Evolutionary conservation across 768 basidiomycete genomes (phyloP), one percentile per base, ranked within the genome.

Genomic region (Collybia mongolica): DNA sequence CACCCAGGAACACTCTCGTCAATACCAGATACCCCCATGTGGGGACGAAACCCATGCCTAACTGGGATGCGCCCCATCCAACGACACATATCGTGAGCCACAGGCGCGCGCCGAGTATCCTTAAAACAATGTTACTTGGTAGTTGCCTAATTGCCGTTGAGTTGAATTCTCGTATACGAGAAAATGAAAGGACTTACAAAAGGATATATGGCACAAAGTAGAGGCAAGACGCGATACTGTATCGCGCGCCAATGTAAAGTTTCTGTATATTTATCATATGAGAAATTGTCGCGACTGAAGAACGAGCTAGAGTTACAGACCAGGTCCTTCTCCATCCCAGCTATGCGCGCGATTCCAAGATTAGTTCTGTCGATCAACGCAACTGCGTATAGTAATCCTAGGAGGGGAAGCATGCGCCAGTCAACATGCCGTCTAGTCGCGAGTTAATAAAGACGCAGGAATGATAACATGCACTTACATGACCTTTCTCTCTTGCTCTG

Each of bases 131-230:
- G 54, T 72, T 76, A 35, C 72, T 72, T 12, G 75, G 76, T 14
- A 78, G 57, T 60, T 78, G 74, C 18, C 74, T 77, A 51, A 23
- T 24, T 77, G 42, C 14, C 22, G 17, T 32, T 39, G 40, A 18
- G 28, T 29, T 42, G 23, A 48, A 46, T 14, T 52, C 22, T 44
- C 32, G 24, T 15, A 29, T n/a, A 35, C 19, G 24, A 4, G 24
- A 22, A 54, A 20, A 9, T 28, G 20, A 2, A n/a, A 43, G 15
- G 20, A 65, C 75, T 50, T 47, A 77, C 77, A 76, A 63, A 19
- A 77, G 44, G 44, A 74, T 73, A 54, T 75, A 76, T n/a, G 77
- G 77, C 12, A 76, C 53, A 56, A 78, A 77, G 54, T 74, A 78
- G 24, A 76, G 54, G 32, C 68, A 71, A 29, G 73, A 67, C n/a